Evolutionary conservation across 176 grass and related monocot genomes (phyloP).

Genomic region (Zoysia japonica): DNA sequence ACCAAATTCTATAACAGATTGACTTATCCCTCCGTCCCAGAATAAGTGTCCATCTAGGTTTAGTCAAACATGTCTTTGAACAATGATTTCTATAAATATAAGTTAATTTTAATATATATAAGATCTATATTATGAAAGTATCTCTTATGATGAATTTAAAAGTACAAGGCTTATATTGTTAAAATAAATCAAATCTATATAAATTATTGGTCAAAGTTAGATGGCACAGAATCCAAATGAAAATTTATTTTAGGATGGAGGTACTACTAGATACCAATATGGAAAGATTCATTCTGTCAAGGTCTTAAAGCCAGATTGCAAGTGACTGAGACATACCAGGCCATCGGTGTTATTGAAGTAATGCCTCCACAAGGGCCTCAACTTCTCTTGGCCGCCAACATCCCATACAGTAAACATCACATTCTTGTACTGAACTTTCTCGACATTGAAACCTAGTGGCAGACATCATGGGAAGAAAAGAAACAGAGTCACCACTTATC

Average conservation of each 20-base stretch:
- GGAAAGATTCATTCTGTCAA: neutral
- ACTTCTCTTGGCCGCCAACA: conserved; percentile 84
- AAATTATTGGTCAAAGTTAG: too few species aligned
- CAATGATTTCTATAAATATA: too few species aligned
- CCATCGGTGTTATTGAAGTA: conserved; percentile 85
- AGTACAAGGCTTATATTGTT: too few species aligned
- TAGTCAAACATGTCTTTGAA: too few species aligned
- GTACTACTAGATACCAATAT: neutral
- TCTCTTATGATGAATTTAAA: too few species aligned
- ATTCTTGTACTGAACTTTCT: conserved; percentile 88
- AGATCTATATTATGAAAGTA: too few species aligned
- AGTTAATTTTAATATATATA: too few species aligned
- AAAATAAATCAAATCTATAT: too few species aligned
- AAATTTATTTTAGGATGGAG: too few species aligned
- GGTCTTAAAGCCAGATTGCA: neutral
- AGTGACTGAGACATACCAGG: conserved; percentile 51
- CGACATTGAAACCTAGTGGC: conserved; percentile 70
- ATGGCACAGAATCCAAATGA: too few species aligned
- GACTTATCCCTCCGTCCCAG: neutral
- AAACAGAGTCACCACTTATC: neutral
- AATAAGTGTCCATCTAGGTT: too few species aligned
- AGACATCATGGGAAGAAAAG: conserved; percentile 19
- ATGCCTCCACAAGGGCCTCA: conserved; percentile 81
- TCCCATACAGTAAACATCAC: conserved; percentile 84
- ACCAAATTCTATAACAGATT: neutral